A percentile compares a stretch with the other conserved stretches of the same genome.
These are phyloP conservation scores for Ganoderma resinaceum DNA, from an alignment of 1,284 basidiomycete genomes.

Conservation along the genomic window DNA sequence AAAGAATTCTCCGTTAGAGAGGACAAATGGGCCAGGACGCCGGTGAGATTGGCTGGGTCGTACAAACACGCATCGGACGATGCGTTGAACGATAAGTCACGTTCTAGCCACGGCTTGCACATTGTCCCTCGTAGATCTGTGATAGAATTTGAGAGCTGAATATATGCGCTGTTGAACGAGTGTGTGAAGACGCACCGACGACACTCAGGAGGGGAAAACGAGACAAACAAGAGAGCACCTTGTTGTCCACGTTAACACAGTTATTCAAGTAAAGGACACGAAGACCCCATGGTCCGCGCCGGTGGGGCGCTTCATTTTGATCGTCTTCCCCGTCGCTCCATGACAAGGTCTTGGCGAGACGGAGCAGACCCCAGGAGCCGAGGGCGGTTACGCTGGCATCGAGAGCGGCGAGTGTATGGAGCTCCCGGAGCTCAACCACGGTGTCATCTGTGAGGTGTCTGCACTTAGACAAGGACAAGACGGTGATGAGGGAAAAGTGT, in stretches of 20 bases:
- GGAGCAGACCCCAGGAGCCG: conserved; percentile 56
- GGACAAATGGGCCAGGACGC: conserved; percentile 41
- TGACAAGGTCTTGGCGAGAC: conserved; percentile 41
- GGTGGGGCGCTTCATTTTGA: conserved; percentile 17
- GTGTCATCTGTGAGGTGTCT: conserved; percentile 60
- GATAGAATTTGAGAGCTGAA: background rate
- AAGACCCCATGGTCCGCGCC: conserved; percentile 62
- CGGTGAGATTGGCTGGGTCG: conserved; percentile 37
- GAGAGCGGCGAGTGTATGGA: conserved; percentile 64
- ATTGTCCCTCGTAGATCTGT: conserved; percentile 61
- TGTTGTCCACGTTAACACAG: conserved; percentile 52
- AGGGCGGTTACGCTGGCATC: conserved; percentile 63
- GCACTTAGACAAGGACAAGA: conserved; percentile 63
- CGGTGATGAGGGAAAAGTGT: conserved; percentile 66
- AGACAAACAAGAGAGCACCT: conserved; percentile 47
- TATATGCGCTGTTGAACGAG: conserved; percentile 5
- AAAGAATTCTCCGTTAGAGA: conserved; percentile 19
- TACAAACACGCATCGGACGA: conserved; percentile 36
- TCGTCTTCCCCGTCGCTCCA: conserved; percentile 33
- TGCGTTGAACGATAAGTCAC: conserved; percentile 27
- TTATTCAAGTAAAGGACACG: conserved; percentile 58
- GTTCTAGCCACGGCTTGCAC: conserved; percentile 42
- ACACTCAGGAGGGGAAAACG: conserved; percentile 61
- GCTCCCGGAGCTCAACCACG: conserved; percentile 52
- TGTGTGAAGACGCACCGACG: conserved; percentile 52